Percentiles rank a stretch among this genome's conserved stretches.
phyloP scores from a whole-genome alignment of 164 flowering plant genomes.

The Vitis labrusca region DNA sequence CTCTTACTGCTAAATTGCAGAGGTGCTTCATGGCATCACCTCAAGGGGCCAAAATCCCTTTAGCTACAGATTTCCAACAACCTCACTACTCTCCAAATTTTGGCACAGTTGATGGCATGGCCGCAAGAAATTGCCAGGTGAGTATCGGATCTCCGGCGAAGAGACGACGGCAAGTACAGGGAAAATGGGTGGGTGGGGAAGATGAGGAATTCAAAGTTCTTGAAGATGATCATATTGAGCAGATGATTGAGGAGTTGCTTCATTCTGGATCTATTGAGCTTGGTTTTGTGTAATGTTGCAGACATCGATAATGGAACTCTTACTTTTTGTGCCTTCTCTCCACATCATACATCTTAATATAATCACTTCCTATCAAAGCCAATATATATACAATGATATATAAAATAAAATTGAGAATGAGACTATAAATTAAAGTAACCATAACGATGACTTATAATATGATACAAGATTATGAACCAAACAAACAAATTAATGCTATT shows the following conservation, averaged over 20 bases:
- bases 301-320: not conserved
- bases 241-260: slow-evolving; percentile 47
- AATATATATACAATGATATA: no score
- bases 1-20: slow-evolving; percentile 41
- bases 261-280: slow-evolving; percentile 39
- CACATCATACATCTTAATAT: no score
- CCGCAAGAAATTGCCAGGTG: slow-evolving; percentile 1
- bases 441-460: no score
- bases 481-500: no score
- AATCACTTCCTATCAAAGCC: no score
- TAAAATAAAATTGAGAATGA: no score
- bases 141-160: slow-evolving; percentile 5
- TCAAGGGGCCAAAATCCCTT: slow-evolving; percentile 15
- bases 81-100: not conserved
- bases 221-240: slow-evolving; percentile 44
- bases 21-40: slow-evolving; percentile 41
- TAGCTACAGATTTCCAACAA: not conserved
- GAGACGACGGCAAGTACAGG: not conserved
- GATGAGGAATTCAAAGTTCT: slow-evolving; percentile 16
- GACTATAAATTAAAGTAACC: no score
- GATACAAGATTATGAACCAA: no score
- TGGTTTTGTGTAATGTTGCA: slow-evolving; percentile 16
- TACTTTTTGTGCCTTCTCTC: not conserved
- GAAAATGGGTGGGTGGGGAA: slow-evolving; percentile 7
- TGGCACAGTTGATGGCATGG: slow-evolving; percentile 1